Evolutionary conservation across 345 rosid genomes (phyloP).

Genomic region (Noccaea bulbosa): DNA sequence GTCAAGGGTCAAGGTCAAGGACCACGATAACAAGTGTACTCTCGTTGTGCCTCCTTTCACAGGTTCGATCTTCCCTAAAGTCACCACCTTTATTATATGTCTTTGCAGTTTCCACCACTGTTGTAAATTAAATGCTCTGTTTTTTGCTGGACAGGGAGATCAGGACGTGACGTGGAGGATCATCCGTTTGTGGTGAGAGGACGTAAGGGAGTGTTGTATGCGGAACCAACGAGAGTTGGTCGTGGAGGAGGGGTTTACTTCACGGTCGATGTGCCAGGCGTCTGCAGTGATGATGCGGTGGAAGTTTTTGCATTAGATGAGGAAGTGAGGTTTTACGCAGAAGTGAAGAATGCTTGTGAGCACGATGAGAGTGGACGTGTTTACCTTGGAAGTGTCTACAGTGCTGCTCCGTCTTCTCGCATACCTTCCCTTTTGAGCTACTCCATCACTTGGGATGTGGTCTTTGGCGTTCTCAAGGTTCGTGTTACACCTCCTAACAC

Average conservation of each 20-base stretch:
- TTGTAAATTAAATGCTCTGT: not conserved
- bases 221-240: not conserved
- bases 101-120: not conserved
- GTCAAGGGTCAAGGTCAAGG: slow-evolving; percentile 36
- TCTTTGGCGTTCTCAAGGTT: slow-evolving; percentile 25
- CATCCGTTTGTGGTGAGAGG: slow-evolving; percentile 35
- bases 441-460: not conserved
- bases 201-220: not conserved
- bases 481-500: not conserved
- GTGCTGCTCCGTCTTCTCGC: not conserved
- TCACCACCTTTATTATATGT: not conserved
- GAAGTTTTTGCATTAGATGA: not conserved
- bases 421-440: not conserved
- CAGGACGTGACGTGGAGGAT: slow-evolving; percentile 1
- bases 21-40: slow-evolving; percentile 22
- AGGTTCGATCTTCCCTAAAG: slow-evolving; percentile 7
- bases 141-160: not conserved
- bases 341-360: slow-evolving; percentile 4
- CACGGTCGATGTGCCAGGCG: slow-evolving; percentile 20
- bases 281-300: not conserved
- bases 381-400: slow-evolving; percentile 1
- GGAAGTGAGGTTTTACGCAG: not conserved
- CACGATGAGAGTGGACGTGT: slow-evolving; percentile 23
- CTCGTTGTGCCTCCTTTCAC: slow-evolving; percentile 22
- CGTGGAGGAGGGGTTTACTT: not conserved